Conservation (phyloP, 1,284 basidiomycete species). For the Singerocomus rubriflavus region DNA sequence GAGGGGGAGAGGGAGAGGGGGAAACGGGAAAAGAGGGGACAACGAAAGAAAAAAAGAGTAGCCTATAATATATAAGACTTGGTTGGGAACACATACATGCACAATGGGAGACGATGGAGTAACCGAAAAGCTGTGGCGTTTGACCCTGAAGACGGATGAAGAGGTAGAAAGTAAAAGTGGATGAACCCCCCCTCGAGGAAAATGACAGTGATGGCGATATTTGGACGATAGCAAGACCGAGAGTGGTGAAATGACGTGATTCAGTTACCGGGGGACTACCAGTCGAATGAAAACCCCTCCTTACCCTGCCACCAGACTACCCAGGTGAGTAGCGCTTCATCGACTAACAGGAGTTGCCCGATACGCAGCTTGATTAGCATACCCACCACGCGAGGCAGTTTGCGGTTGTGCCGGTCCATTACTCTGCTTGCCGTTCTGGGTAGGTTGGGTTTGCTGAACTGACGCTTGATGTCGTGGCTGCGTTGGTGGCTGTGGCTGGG, state of each 20-base stretch:
- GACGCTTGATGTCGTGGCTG: slow-evolving; percentile 25
- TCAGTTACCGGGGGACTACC: slow-evolving; percentile 12
- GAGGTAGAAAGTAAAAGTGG: slow-evolving; percentile 9
- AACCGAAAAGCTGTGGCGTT: slow-evolving; percentile 10
- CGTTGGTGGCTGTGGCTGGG: slow-evolving; percentile 28
- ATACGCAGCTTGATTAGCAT: slow-evolving; percentile 26
- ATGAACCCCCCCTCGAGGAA: slow-evolving; percentile 10
- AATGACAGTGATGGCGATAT: slow-evolving; percentile 14
- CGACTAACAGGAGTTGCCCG: slow-evolving; percentile 30
- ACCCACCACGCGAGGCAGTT: slow-evolving; percentile 19
- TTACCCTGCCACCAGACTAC: not conserved
- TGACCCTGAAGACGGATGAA: slow-evolving; percentile 11
- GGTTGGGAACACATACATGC: slow-evolving; percentile 22
- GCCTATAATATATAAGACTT: slow-evolving; percentile 32
- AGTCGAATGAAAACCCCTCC: slow-evolving; percentile 11
- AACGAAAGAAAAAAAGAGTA: slow-evolving; percentile 16
- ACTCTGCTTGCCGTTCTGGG: slow-evolving; percentile 30
- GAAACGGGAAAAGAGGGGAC: slow-evolving; percentile 6
- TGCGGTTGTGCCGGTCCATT: slow-evolving; percentile 23
- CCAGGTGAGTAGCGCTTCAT: slow-evolving; percentile 16
- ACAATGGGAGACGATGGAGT: slow-evolving; percentile 8
- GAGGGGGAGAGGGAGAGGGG: not conserved
- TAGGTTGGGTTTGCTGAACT: slow-evolving; percentile 20
- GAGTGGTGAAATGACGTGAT: slow-evolving; percentile 13
- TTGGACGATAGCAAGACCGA: slow-evolving; percentile 16